phyloP scores from a whole-genome alignment of 108 stramenopile genomes.

The Pseudonitzschia multistriata region DNA sequence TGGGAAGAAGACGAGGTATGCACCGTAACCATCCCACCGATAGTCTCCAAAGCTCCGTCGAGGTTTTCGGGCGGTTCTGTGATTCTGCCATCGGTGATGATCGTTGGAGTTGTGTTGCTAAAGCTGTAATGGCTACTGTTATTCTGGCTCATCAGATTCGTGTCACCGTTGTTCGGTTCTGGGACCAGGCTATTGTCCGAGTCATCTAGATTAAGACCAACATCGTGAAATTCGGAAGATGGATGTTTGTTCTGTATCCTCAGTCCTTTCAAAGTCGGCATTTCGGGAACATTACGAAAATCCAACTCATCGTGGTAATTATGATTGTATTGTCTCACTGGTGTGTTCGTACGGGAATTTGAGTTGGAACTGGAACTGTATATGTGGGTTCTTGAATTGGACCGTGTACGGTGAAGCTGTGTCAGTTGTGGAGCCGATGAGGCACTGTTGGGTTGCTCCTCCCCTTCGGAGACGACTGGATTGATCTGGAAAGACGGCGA shows the following conservation, averaged over 20 bases:
- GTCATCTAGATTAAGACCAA: slow-evolving; percentile 10
- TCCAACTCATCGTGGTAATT: not conserved
- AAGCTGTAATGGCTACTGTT: not conserved
- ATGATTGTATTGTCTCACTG: not conserved
- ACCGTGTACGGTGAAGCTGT: not conserved
- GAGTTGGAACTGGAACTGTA: not conserved
- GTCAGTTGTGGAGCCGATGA: slow-evolving; percentile 4
- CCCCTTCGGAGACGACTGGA: slow-evolving; percentile 9
- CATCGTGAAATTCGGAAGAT: not conserved
- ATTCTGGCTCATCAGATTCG: not conserved
- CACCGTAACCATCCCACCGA: not conserved
- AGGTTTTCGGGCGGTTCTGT: slow-evolving; percentile 4
- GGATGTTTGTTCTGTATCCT: not conserved
- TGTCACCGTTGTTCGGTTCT: not conserved
- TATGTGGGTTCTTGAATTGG: not conserved
- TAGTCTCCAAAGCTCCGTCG: not conserved
- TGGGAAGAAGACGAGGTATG: not conserved
- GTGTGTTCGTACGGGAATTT: not conserved
- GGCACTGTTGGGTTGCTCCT: not conserved
- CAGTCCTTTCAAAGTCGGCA: not conserved
- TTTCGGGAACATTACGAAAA: not conserved
- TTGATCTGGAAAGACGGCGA: not conserved
- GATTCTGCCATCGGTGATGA: not conserved
- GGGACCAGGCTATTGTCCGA: slow-evolving; percentile 7
- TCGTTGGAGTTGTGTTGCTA: not conserved